Evolutionary conservation across 345 rosid genomes (phyloP), one percentile per base, ranked within the genome.

Genomic region (Abelmoschus esculentus): DNA sequence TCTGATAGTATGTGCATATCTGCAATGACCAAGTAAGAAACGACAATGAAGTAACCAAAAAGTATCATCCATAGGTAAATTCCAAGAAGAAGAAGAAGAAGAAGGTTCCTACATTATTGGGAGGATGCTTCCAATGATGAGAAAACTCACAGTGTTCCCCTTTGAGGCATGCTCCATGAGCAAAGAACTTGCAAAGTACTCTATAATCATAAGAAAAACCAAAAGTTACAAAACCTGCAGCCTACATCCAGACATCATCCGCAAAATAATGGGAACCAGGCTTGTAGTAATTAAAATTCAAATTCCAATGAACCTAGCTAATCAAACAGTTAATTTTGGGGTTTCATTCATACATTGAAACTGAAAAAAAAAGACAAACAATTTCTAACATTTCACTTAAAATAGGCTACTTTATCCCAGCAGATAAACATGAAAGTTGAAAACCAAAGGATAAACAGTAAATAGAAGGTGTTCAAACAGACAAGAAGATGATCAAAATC

Each of bases 1-100:
- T 95, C 77, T 95, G 99, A 79, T 95, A 90, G 73, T 77, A 95
- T 64, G 92, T 88, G 84, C 99, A 95, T 63, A 90, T 80, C 99
- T 95, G 83, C 34, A 57, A 61, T 38, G 2, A 66, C n/a, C 60
- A 52, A 61, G n/a, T 59, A 70, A 62, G 46, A 52, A 38, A 18
- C 60, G 58, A 71, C 6, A 26, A 67, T 15, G 26, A 66, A 26
- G 11, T 15, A 59, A 72, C 13, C 31, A 61, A 8, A 31, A 47
- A 11, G 14, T 61, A 42, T 59, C 19, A n/a, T 7, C 28, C 32
- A 4, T 36, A 44, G 6, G 19, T n/a, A 32, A 29, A 26, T 50
- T 11, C 67, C n/a, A 14, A 34, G 5, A 3, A 46, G n/a, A 12
- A 9, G 14, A 46, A 8, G 50, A 14, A 34, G 13, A 0, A 28